These are phyloP conservation scores for Penicillium goetzii DNA, from an alignment of 495 filamentous ascomycete genomes.

Conservation along the genomic window DNA sequence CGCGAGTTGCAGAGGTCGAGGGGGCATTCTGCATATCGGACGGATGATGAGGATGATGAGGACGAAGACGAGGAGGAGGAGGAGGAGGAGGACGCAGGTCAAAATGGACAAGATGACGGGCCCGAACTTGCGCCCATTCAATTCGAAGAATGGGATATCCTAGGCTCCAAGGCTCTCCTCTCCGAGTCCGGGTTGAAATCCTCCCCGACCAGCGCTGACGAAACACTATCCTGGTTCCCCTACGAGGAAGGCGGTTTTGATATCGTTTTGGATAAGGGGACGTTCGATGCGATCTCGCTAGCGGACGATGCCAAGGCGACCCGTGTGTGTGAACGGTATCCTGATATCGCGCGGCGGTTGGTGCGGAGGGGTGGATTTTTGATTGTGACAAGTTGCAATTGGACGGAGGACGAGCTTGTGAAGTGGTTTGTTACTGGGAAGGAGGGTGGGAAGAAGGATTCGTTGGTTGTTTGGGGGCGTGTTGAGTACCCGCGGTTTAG, in stretches of 20 bases:
- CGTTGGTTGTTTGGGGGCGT: constrained; percentile 60
- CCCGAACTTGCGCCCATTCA: constrained; percentile 40
- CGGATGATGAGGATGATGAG: constrained; percentile 43
- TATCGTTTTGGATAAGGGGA: constrained; percentile 93
- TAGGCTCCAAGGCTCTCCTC: constrained; percentile 50
- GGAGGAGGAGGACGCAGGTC: constrained; percentile 12
- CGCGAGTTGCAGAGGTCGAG: constrained; percentile 46
- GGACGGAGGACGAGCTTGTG: constrained; percentile 87
- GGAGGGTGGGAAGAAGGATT: constrained; percentile 27
- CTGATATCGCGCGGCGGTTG: constrained; percentile 61
- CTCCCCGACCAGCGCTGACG: constrained; percentile 3
- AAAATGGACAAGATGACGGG: constrained; percentile 8
- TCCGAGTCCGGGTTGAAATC: constrained; percentile 26
- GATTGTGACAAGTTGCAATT: constrained; percentile 94
- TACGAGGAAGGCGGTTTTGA: constrained; percentile 63
- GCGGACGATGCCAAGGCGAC: constrained; percentile 55
- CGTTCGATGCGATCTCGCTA: constrained; percentile 90
- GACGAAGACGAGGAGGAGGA: constrained; percentile 29
- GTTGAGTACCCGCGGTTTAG: constrained; percentile 82
- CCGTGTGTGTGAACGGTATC: constrained; percentile 74
- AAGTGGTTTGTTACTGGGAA: constrained; percentile 65
- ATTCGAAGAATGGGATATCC: constrained; percentile 80
- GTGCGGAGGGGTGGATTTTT: constrained; percentile 72
- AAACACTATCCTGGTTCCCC: constrained; percentile 39
- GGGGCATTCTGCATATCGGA: constrained; percentile 47